Base-by-base conservation (phyloP, 2,329 filamentous ascomycete species). In the Pestalotiopsis fici region DNA sequence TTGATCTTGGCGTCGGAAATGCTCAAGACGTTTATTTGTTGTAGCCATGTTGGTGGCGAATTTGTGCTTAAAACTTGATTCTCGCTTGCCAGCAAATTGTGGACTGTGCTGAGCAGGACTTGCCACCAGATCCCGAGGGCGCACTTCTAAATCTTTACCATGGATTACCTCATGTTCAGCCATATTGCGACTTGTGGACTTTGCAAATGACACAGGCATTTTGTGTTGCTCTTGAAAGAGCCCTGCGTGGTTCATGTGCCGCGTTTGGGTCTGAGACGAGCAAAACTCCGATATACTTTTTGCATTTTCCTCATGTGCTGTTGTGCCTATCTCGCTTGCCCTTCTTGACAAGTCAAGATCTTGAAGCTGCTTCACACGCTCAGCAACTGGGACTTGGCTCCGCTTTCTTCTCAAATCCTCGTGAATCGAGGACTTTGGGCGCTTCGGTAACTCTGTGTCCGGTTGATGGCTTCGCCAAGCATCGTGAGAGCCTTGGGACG, bases 401-500 rank as follows among this genome's bases (percentile, higher is more conserved):
- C 37, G 12, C 57, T 28, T 39, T 43, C 15, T 28, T 25, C 21
- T 13, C 5, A 27, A 4, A 4, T 57, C 28, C 27, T 47, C 39
- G 37, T 27, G 23, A 21, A 21, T 7, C 12, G 60, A 66, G 35
- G n/a, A 69, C 37, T 27, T 61, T 7, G 68, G 56, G 60, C 50
- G 64, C 60, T 60, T 59, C 54, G 37, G 9, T 13, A 35, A 65
- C 37, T 28, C 43, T 5, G 60, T 65, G 12, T 68, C 56, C 31
- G 27, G 37, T 21, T 23, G 25, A 55, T 23, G 25, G 54, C 60
- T 57, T 12, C 68, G 60, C 55, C 63, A 68, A 25, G 69, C 23
- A 50, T 66, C 23, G 35, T 68, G 59, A 13, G 71, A 68, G 28
- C 56, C 70, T 13, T 64, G 69, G 2, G 68, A 67, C 1, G 71